Conservation (phyloP, 371 early-diverging fungal species). For the Blakeslea trispora region DNA sequence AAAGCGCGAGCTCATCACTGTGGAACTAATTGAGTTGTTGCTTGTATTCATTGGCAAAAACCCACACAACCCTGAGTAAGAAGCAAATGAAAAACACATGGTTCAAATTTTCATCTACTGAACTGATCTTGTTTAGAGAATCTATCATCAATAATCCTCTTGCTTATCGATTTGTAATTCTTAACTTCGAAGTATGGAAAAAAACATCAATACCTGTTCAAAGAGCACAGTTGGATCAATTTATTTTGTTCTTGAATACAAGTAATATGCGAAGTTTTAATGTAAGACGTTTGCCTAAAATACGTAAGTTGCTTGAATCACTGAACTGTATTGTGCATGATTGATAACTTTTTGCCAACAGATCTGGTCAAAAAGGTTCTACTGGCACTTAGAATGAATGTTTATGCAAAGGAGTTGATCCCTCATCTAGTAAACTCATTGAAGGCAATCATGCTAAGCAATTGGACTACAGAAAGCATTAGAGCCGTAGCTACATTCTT, state of each 20-base stretch:
- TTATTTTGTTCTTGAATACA: slow-evolving; percentile 62
- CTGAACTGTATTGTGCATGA: background rate
- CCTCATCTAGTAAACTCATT: slow-evolving; percentile 58
- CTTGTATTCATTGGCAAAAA: slow-evolving; percentile 69
- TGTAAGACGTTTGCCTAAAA: slow-evolving; percentile 59
- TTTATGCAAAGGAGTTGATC: slow-evolving; percentile 58
- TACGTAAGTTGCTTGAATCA: slow-evolving; percentile 47
- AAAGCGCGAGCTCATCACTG: slow-evolving; percentile 62
- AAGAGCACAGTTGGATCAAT: slow-evolving; percentile 63
- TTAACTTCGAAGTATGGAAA: slow-evolving; percentile 78
- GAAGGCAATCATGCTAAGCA: slow-evolving; percentile 58
- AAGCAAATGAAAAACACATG: too few relatives aligned
- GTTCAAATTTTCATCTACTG: too few relatives aligned
- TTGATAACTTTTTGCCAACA: slow-evolving; percentile 13
- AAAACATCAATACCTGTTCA: slow-evolving; percentile 63
- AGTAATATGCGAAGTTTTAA: slow-evolving; percentile 63
- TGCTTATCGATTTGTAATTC: slow-evolving; percentile 65
- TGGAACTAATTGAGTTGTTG: slow-evolving; percentile 62
- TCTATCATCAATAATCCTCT: slow-evolving; percentile 68
- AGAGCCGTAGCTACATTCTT: slow-evolving; percentile 68
- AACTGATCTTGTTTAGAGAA: too few relatives aligned
- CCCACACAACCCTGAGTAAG: slow-evolving; percentile 55
- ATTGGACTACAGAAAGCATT: slow-evolving; percentile 68
- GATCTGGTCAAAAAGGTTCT: slow-evolving; percentile 67
- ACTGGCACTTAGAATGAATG: slow-evolving; percentile 61